Evolutionary conservation across 495 filamentous ascomycete species (phyloP).

Genomic region (Penicillium subrubescens): DNA sequence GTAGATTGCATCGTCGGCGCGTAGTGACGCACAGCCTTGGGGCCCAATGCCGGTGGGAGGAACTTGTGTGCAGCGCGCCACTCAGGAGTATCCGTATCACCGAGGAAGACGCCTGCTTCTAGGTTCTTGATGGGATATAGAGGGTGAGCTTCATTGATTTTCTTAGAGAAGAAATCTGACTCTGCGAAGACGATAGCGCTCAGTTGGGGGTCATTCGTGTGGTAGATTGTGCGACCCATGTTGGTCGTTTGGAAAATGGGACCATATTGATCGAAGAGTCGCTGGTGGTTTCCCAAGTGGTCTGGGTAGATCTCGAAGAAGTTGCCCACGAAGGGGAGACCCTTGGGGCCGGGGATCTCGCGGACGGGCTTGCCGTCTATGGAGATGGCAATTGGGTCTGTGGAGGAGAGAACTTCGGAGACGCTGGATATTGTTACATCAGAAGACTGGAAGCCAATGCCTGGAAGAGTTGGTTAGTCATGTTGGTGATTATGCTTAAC

Average conservation of each 20-base stretch:
- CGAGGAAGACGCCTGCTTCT: slow-evolving; percentile 50
- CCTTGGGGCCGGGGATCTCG: slow-evolving; percentile 45
- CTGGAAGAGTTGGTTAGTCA: slow-evolving; percentile 18
- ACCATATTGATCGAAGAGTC: slow-evolving; percentile 56
- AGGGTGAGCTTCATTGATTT: slow-evolving; percentile 51
- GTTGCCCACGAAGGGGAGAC: slow-evolving; percentile 52
- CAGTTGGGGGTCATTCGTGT: slow-evolving; percentile 50
- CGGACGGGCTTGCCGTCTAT: slow-evolving; percentile 45
- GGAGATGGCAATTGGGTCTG: slow-evolving; percentile 33
- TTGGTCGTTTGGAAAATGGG: slow-evolving; percentile 55
- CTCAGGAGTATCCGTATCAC: slow-evolving; percentile 50
- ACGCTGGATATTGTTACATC: slow-evolving; percentile 27
- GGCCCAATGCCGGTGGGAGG: slow-evolving; percentile 52
- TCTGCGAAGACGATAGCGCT: slow-evolving; percentile 45
- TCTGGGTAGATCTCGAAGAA: slow-evolving; percentile 59
- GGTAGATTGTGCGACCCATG: slow-evolving; percentile 51
- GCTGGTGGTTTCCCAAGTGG: slow-evolving; percentile 58
- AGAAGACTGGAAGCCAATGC: slow-evolving; percentile 39
- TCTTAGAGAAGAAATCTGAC: slow-evolving; percentile 53
- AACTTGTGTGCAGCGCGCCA: slow-evolving; percentile 56
- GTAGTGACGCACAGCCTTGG: slow-evolving; percentile 58
- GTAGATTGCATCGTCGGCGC: slow-evolving; percentile 52
- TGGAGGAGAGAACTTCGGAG: slow-evolving; percentile 29
- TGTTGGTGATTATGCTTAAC: neutral
- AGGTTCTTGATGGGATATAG: slow-evolving; percentile 44